These are phyloP conservation scores for Saccharomyces hybrid DNA, from an alignment of 1,139 yeast genomes.

Conservation along the genomic window DNA sequence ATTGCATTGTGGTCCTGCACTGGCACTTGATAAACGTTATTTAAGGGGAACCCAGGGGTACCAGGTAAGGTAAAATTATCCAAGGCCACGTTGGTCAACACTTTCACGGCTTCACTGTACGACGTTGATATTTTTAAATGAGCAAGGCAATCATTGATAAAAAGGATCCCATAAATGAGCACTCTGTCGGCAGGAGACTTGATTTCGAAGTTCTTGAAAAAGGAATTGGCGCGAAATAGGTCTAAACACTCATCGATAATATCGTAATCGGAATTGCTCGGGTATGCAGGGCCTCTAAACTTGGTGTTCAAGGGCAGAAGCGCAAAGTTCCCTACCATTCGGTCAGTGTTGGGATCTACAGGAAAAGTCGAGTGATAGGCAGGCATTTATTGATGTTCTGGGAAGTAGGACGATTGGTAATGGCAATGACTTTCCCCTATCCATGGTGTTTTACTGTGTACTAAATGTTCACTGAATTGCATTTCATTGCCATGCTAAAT, in stretches of 20 bases:
- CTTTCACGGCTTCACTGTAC: conserved; percentile 60
- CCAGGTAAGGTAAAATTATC: conserved; percentile 93
- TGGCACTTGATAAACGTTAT: conserved; percentile 63
- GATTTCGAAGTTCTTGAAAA: conserved; percentile 93
- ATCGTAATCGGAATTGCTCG: conserved; percentile 69
- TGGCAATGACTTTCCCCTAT: too few relatives aligned
- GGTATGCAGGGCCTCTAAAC: conserved; percentile 88
- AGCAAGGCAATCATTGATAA: conserved; percentile 75
- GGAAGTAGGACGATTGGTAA: too few relatives aligned
- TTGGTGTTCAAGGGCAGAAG: conserved; percentile 76
- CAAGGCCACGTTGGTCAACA: conserved; percentile 73
- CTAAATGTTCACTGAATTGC: too few relatives aligned
- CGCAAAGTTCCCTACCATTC: conserved; percentile 58
- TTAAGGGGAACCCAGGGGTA: conserved; percentile 87
- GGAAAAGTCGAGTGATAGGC: conserved; percentile 91
- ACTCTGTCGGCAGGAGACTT: conserved; percentile 92
- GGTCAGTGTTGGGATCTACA: conserved; percentile 48
- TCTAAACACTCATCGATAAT: conserved; percentile 86
- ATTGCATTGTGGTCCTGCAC: conserved; percentile 70
- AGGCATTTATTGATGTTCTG: conserved; percentile 28
- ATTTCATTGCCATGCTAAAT: too few relatives aligned
- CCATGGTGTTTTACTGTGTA: too few relatives aligned
- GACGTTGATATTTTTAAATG: conserved; percentile 44
- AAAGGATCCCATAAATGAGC: conserved; percentile 89
- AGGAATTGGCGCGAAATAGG: conserved; percentile 89